A percentile compares a stretch with the other conserved stretches of the same genome.
Conservation (phyloP, 2,329 filamentous ascomycete genomes). For the Zymoseptoria passerinii region DNA sequence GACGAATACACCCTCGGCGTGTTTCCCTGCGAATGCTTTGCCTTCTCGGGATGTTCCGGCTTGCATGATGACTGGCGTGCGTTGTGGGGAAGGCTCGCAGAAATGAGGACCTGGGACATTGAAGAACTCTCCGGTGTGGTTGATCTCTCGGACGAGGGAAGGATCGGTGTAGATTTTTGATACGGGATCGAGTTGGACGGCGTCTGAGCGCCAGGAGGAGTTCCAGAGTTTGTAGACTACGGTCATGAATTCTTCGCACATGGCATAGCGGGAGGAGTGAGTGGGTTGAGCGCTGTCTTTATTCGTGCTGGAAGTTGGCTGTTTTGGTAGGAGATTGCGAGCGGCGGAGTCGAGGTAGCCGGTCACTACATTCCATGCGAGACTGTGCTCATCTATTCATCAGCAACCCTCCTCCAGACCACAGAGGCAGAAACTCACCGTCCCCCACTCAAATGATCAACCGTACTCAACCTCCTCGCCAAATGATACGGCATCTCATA, state of each 20-base stretch:
- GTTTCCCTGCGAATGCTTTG: conserved; percentile 58
- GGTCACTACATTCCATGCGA: conserved; percentile 49
- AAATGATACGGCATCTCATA: conserved; percentile 63
- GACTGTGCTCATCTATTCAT: not conserved
- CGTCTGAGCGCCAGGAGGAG: conserved; percentile 59
- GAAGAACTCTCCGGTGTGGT: conserved; percentile 58
- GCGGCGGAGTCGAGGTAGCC: conserved; percentile 61
- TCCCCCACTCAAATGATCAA: conserved; percentile 55
- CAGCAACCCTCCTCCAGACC: not conserved
- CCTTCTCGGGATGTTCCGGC: conserved; percentile 60
- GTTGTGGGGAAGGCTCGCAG: conserved; percentile 57
- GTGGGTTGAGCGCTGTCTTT: conserved; percentile 45
- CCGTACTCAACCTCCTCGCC: conserved; percentile 55
- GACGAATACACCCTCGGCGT: conserved; percentile 65
- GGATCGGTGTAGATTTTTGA: conserved; percentile 53
- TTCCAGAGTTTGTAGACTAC: conserved; percentile 55
- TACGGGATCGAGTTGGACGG: conserved; percentile 52
- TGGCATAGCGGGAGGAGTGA: conserved; percentile 59
- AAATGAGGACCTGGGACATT: conserved; percentile 57
- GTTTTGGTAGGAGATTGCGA: conserved; percentile 42
- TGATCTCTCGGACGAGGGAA: conserved; percentile 53
- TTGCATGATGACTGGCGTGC: conserved; percentile 61
- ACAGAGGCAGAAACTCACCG: not conserved
- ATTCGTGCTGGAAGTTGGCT: conserved; percentile 28
- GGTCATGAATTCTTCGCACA: conserved; percentile 56